Evolutionary conservation across 768 basidiomycete species (phyloP), one percentile per base, ranked within the genome.

Genomic region (Rhodotorula sphaerocarpa): DNA sequence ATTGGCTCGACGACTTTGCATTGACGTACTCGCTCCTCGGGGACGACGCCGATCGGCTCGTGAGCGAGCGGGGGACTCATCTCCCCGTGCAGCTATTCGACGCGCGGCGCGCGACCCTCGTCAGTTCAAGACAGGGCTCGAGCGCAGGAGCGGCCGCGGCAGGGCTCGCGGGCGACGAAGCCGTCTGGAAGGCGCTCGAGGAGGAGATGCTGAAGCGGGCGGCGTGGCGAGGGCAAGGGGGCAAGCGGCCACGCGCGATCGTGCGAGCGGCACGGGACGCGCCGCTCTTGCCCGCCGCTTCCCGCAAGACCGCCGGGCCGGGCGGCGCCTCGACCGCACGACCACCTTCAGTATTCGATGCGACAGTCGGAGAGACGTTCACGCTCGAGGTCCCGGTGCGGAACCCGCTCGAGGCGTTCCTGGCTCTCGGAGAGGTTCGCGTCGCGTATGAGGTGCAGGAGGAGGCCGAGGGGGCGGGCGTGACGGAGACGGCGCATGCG

Each of bases 1-100:
- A 25, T 18, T 70, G 65, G 10, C 73, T 96, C 41, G 88, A 93
- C 61, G 93, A 99, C 76, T 88, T 97, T 71, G 81, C 82, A 28
- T 82, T 90, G 20, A 89, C 95, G 9, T 86, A 60, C 80, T 28
- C 34, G 3, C 50, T 65, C 14, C 23, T 25, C n/a, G 27, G 45
- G n/a, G 5, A 4, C n/a, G 16, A 27, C 25, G 45, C 11, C n/a
- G 45, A 46, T 7, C 27, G n/a, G 21, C 46, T 18, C 27, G 27
- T 25, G 1, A 3, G 46, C 27, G 11, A 15, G 18, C 28, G 21
- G 30, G 39, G 42, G 9, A 89, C 60, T 45, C 77, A 79, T 42
- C 75, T 90, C 23, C 86, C 89, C 0, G 77, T 88, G 52, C 79
- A 79, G 1, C 81, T 95, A 59, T 87, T 84, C 72, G 76, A 82